Base-by-base conservation (phyloP, 495 filamentous ascomycete species). In the Neurospora hispaniola region DNA sequence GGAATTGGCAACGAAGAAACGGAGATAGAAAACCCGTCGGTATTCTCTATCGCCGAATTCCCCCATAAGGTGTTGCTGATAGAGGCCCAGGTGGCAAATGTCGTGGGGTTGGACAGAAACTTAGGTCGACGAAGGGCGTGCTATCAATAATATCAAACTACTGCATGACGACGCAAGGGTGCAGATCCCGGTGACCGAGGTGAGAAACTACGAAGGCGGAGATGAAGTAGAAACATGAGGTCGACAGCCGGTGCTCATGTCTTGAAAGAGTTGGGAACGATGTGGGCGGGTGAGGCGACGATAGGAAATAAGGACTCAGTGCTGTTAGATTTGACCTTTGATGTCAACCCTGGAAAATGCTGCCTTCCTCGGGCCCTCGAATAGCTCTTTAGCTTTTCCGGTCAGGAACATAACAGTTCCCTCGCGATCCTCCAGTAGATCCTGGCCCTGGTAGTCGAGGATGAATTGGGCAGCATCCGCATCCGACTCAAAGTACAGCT, bases 401-500 rank as follows among this genome's bases (percentile, higher is more conserved):
- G 93, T 92, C 75, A 93, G 83, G 77, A 97, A 90, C 73, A 87
- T 82, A 77, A 97, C 89, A 70, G 87, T 86, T 71, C 90, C 90
- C 73, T 91, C 84, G 70, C 88, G 90, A 78, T 96, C 92, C 78
- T 93, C 86, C 71, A 99, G 89, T n/a, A 96, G 82, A 12, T 91
- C 84, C 77, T 90, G 86, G 62, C 91, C 91, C 71, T 89, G 84
- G 80, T 94, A 84, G 72, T 96, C 91, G 74, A 90, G 87, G 74
- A 99, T 89, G 82, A 98, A 98, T 78, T 93, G 90, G 11, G 92
- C 90, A 73, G 93, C 93, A 80, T 97, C 93, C 79, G 92, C 88
- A 80, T 98, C 94, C 69, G 91, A 92, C 82, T 97, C 93, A 80
- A 98, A 99, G 70, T 91, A 94, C 71, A 99, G 90, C 80, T 98